Base-by-base conservation (phyloP, 1,284 basidiomycete genomes). In the Sanghuangporus weigelae region DNA sequence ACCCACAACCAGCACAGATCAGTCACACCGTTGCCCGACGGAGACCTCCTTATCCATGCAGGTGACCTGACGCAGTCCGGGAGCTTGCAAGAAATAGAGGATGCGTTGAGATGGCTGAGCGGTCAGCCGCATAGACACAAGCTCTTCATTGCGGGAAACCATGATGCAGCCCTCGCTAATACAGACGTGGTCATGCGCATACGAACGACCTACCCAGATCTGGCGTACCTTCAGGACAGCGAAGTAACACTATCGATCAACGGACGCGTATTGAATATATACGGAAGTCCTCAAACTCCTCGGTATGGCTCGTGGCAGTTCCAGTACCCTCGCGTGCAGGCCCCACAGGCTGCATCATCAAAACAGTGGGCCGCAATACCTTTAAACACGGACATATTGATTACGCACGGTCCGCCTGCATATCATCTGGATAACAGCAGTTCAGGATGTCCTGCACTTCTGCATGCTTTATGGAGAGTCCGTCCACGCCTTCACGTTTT, bases 381-480 rank as follows among this genome's bases (percentile, higher is more conserved):
- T 1, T 62, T 63, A 16, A 44, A 65, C 35, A 74, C 73, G 0
- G 77, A 80, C 67, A 71, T 81, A 31, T 68, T 80, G 50, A 68
- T 81, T 60, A 80, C 78, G 0, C 79, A 79, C 58, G 77, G 78
- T 2, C 79, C 79, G 12, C 78, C 78, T 0, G 59, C 68, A 21
- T 63, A 60, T 40, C 75, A 78, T 65, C 71, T 77, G 49, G 75
- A 78, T 65, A 63, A 64, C 21, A 38, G 59, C 23, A 42, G 55
- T 23, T 46, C 65, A 14, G 78, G 77, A 0, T 79, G 77, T 62
- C 57, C 64, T 1, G 71, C 70, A 4, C 72, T 80, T 5, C 68
- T 77, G 35, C 40, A 62, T 2, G 71, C 68, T 3, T 54, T 79
- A 1, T 75, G 75, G 75, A 65, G 67, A 8, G 65, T 75, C 6